Base-by-base conservation (phyloP, 257 asterid species). In the Gentiana dahurica region DNA sequence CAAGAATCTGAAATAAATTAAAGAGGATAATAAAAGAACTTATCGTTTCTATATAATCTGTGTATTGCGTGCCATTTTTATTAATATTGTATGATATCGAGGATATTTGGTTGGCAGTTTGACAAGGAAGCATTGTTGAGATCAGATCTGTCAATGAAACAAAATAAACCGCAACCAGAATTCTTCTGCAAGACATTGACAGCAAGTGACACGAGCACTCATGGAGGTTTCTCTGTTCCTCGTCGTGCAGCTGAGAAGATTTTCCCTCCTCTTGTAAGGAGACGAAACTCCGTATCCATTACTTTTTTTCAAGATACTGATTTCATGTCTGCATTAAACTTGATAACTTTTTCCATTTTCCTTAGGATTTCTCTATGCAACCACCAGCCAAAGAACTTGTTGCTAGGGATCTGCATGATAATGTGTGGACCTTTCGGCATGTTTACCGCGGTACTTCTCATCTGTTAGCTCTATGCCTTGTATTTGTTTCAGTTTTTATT, bases 161-260 rank as follows among this genome's bases (percentile, higher is more conserved):
- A 73, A 60, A 78, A 77, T 71, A 87, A 75, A 61, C 96, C 87
- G 4, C 98, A 77, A 71, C 71, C 94, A 0, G 98, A 91, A 52
- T 91, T 91, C 58, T 87, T 91, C 84, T 91, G 98, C 50, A 91
- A 91, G 75, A 87, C 97, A 34, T 75, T 90, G 78, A 90, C 97
- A 34, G 96, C 97, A 32, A 90, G 97, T 75, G 96, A 91, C 66
- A 91, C 98, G 4, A 91, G 98, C 80, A 91, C 98, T 49, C 98
- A 91, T 65, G 98, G 98, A 39, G 98, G 98, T 12, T 91, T 91
- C 77, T 91, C 98, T 10, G 98, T 91, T 64, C 98, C 98, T 55
- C 95, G 98, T 12, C 96, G 98, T 24, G 93, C 96, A 41, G 98
- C 98, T 5, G 98, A 87, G 73, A 87, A 87, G 85, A 87, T 91